Evolutionary conservation across 2,329 filamentous ascomycete genomes (phyloP), one percentile per base, ranked within the genome.

Genomic region (Phoma herbarum): DNA sequence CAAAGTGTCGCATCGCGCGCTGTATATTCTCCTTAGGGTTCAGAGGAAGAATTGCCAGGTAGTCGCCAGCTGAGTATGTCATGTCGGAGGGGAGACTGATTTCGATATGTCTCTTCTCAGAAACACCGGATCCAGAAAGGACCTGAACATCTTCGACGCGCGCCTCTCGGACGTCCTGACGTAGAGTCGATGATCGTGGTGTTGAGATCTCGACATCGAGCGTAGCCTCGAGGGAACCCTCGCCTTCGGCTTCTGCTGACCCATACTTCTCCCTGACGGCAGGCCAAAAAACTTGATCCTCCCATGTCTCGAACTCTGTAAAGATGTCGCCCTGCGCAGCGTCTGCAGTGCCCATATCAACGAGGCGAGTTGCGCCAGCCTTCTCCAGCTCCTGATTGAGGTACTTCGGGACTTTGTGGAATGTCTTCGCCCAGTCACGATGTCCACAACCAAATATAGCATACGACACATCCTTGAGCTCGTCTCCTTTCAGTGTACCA

Each of bases 51-150:
- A 93, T 81, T 0, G 89, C 88, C 0, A 94, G 83, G 71, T 95
- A 94, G 70, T 94, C 91, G 14, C 91, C 91, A 2, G 88, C 85
- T 37, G 84, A 83, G 76, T 93, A 94, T 0, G 82, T 83, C 80
- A 86, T 78, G 8, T 74, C 77, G 1, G 75, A 75, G 0, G 80
- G 80, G 8, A 82, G 68, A 48, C 77, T 74, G 55, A 82, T 73
- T 58, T 81, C 78, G 25, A 82, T 77, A 57, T 81, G 78, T 45
- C 72, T 61, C 61, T 78, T 76, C 49, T 75, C 67, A 1, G 61
- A 50, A 1, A 66, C 66, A 10, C 69, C 69, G 20, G 68, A 64
- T 1, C 63, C 58, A 8, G 75, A 71, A 2, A 78, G 67, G 4
- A 73, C 58, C 37, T 74, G 58, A 4, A 69, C 65, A 20, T 74